phyloP scores from a whole-genome alignment of 1,284 basidiomycete species.

The Sphagnurus paluster region DNA sequence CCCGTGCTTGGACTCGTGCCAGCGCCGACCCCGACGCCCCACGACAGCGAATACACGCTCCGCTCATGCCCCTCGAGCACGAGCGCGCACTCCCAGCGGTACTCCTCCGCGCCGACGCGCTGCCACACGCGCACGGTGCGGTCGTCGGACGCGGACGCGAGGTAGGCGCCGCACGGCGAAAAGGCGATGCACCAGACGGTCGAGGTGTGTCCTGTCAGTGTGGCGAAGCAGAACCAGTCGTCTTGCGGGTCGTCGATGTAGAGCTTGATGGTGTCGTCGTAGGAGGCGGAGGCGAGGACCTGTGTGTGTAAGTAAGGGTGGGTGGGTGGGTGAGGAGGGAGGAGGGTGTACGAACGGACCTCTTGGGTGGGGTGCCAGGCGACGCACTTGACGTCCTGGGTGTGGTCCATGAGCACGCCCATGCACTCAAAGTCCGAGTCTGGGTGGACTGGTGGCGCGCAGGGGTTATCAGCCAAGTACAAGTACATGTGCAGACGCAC shows the following conservation, averaged over 20 bases:
- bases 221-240: constrained; percentile 91
- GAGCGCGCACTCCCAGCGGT: constrained; percentile 56
- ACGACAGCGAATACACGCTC: constrained; percentile 79
- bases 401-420: constrained; percentile 96
- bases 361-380: constrained; percentile 96
- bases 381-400: constrained; percentile 95
- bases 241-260: constrained; percentile 93
- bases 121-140: constrained; percentile 73
- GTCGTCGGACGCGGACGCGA: constrained; percentile 86
- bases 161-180: constrained; percentile 79
- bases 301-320: constrained; percentile 35
- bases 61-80: constrained; percentile 66
- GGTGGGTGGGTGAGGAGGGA: background rate
- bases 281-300: constrained; percentile 95
- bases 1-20: too few species aligned
- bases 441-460: constrained; percentile 85
- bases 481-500: constrained; percentile 19
- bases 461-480: too few species aligned
- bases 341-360: too few species aligned
- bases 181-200: constrained; percentile 93
- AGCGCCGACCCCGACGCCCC: constrained; percentile 53
- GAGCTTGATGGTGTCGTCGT: constrained; percentile 95
- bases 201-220: constrained; percentile 77
- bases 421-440: constrained; percentile 96
- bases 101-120: constrained; percentile 44